Conservation (phyloP, 2,329 filamentous ascomycete genomes). For the Penicillium sp. region DNA sequence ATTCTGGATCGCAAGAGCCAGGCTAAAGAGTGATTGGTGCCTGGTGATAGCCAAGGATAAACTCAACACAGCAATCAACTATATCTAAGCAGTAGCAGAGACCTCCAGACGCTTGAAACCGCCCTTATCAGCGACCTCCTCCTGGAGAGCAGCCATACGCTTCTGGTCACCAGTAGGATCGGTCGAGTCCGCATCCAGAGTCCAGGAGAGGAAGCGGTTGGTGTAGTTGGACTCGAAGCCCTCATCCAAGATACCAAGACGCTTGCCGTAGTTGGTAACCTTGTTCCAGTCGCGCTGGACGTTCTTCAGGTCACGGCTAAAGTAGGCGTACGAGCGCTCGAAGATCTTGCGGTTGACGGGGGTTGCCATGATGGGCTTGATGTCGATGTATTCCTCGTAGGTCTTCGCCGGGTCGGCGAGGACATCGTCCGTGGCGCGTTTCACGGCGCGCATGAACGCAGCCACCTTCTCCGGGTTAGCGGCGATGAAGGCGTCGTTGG, state of each 20-base stretch:
- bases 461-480: constrained; percentile 68
- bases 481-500: constrained; percentile 72
- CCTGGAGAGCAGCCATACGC: constrained; percentile 71
- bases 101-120: constrained; percentile 56
- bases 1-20: background rate
- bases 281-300: constrained; percentile 76
- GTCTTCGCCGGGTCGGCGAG: constrained; percentile 65
- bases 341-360: constrained; percentile 77
- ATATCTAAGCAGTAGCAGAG: constrained; percentile 28
- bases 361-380: constrained; percentile 73
- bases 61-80: background rate
- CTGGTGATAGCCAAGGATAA: background rate
- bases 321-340: constrained; percentile 77
- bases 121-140: constrained; percentile 66
- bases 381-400: constrained; percentile 70
- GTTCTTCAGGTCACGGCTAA: constrained; percentile 75
- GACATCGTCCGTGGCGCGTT: constrained; percentile 74
- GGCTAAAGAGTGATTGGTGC: constrained; percentile 11
- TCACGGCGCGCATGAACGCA: constrained; percentile 73
- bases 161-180: constrained; percentile 76
- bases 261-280: constrained; percentile 76
- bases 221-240: constrained; percentile 74
- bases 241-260: constrained; percentile 68
- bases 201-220: constrained; percentile 71
- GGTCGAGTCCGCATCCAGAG: constrained; percentile 64